phyloP scores from a whole-genome alignment of 2,329 filamentous ascomycete species.

The Daldinia eschscholtzii region DNA sequence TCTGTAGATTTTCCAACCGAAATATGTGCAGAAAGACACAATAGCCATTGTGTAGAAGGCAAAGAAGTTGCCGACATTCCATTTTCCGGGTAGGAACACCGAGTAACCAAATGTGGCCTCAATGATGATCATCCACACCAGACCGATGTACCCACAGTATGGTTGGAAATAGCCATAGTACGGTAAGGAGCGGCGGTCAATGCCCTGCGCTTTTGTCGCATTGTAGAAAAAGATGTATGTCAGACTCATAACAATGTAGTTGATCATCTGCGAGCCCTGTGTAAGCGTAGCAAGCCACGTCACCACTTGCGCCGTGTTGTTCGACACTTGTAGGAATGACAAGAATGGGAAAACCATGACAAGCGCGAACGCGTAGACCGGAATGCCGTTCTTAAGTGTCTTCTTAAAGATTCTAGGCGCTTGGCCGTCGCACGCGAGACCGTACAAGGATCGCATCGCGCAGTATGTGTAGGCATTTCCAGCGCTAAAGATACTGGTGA shows the following conservation, averaged over 20 bases:
- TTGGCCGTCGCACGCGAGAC: conserved; percentile 68
- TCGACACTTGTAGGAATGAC: conserved; percentile 61
- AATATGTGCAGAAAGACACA: conserved; percentile 64
- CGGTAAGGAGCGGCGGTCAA: conserved; percentile 66
- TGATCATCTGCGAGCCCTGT: conserved; percentile 62
- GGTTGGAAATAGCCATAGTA: conserved; percentile 72
- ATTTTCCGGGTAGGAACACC: conserved; percentile 58
- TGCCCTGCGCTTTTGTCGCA: conserved; percentile 63
- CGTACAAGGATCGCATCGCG: conserved; percentile 71
- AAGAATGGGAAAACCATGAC: conserved; percentile 72
- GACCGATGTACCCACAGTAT: conserved; percentile 64
- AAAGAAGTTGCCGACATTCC: conserved; percentile 54
- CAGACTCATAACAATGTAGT: conserved; percentile 70
- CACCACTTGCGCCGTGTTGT: conserved; percentile 50
- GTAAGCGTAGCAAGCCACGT: conserved; percentile 57
- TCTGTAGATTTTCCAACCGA: conserved; percentile 74
- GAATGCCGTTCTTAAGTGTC: conserved; percentile 70
- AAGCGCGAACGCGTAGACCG: conserved; percentile 71
- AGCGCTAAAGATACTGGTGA: conserved; percentile 70
- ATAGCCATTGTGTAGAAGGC: conserved; percentile 66
- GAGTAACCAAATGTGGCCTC: conserved; percentile 69
- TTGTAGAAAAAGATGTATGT: conserved; percentile 72
- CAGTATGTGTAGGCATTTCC: conserved; percentile 73
- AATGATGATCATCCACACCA: conserved; percentile 58
- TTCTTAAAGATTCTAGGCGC: conserved; percentile 65